Base-by-base conservation (phyloP, 148 eudicot genomes). In the Dianthus caryophyllus region DNA sequence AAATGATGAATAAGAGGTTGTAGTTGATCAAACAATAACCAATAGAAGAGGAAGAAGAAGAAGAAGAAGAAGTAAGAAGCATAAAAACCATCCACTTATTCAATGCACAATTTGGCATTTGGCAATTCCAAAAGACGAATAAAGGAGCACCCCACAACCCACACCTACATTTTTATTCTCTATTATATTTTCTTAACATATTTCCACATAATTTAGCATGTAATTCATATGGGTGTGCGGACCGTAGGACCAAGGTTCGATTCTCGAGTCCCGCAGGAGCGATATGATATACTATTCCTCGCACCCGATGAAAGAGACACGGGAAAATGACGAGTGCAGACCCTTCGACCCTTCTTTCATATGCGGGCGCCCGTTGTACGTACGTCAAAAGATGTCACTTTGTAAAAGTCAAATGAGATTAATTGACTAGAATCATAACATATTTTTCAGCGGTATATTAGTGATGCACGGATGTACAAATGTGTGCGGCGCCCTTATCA, bases 31-130 rank as follows among this genome's bases (percentile, higher is more conserved):
- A 31, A 65, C 30, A 54, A 43, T 43, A n/a, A 61, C n/a, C 26
- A 50, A 22, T 16, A 38, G 26, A n/a, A 47, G 73, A 21, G 49
- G 26, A n/a, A 47, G 73, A 33, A 33, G 38, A 33, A 51, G n/a
- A n/a, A n/a, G n/a, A 21, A 38, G 26, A n/a, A 47, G 73, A 33
- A 33, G 38, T n/a, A n/a, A 33, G 43, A 9, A 65, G 38, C 58
- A 75, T 31, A 63, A 58, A 57, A 76, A 51, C 79, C 79, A 71
- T 70, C 64, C 78, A 50, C 48, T 75, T 14, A 25, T 51, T 56
- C 66, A 57, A 15, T 29, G 61, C 54, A 57, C 8, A 51, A 46
- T 38, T 70, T 58, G 39, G 39, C 59, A 46, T 38, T 70, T 58
- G 39, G 39, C 47, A 39, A 27, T 43, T 48, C 69, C 67, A 76